Conservation (phyloP, 148 eudicot genomes). For the Dianthus caryophyllus region DNA sequence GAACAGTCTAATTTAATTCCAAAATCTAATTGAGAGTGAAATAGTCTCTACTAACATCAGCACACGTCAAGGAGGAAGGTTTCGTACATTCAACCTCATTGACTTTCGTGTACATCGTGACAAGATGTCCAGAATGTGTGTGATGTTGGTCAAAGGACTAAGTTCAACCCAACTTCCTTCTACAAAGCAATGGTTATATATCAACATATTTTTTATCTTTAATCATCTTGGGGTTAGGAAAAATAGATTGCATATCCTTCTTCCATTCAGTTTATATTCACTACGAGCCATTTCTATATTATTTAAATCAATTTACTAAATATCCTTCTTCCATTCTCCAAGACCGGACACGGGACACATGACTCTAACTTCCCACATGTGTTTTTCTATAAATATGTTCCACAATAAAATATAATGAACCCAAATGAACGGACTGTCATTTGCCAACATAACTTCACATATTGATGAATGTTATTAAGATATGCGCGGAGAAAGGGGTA, state of each 20-base stretch:
- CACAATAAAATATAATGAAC: too few species aligned
- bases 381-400: too few species aligned
- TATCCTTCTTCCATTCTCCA: too few species aligned
- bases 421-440: too few species aligned
- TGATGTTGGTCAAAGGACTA: background rate
- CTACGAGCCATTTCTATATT: too few species aligned
- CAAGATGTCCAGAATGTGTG: background rate
- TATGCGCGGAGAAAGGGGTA: background rate
- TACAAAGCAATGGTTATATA: background rate
- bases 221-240: background rate
- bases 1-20: background rate
- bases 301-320: too few species aligned
- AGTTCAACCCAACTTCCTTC: constrained; percentile 1
- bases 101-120: background rate
- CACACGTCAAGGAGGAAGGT: too few species aligned
- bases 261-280: too few species aligned
- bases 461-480: background rate
- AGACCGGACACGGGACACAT: too few species aligned
- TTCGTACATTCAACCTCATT: too few species aligned
- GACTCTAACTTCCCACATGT: too few species aligned
- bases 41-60: background rate
- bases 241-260: background rate
- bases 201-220: background rate
- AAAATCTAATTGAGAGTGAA: background rate
- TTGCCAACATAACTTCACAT: background rate